Evolutionary conservation across 129 eudicot genomes (phyloP), one percentile per base, ranked within the genome.

Genomic region (Ambrosia artemisiifolia): DNA sequence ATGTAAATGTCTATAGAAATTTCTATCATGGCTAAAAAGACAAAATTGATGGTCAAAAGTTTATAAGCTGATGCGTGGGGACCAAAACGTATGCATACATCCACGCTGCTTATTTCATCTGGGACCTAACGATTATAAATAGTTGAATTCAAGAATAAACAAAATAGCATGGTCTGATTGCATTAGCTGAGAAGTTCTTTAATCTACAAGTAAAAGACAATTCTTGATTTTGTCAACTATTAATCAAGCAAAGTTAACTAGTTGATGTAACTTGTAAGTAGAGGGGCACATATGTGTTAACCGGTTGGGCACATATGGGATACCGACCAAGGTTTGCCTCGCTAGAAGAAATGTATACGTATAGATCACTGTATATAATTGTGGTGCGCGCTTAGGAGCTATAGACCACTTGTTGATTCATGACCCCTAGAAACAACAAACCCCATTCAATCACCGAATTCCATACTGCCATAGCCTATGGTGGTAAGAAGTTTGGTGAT

Each of bases 41-140:
- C 20, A 6, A 51, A 38, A 40, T 7, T 40, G 11, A 40, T 40
- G 44, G 44, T 53, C 11, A 32, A 69, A 20, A 11, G 34, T 33
- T 68, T 46, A 12, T 59, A 67, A 54, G 10, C 55, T 55, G 36
- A 73, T 55, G 43, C 65, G 53, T 65, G 65, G 78, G 69, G 68
- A 65, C 16, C 40, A 44, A 65, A 32, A 47, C 51, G 61, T 71
- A 65, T 62, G 70, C 36, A 62, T 10, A 40, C 63, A 50, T 70
- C 68, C 62, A 73, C 66, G 55, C 73, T 64, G 73, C 68, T 40
- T 42, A 64, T 32, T 65, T 65, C 78, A 71, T 70, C 49, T 6
- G 14, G 57, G 35, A 13, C 73, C 55, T 54, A 30, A 40, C 24
- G 4, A 62, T 63, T 65, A 55, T 20, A 55, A 6, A 46, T 30